Evolutionary conservation across 1,139 yeast species (phyloP), one percentile per base, ranked within the genome.

Genomic region (Blastobotrys malaysiensis): DNA sequence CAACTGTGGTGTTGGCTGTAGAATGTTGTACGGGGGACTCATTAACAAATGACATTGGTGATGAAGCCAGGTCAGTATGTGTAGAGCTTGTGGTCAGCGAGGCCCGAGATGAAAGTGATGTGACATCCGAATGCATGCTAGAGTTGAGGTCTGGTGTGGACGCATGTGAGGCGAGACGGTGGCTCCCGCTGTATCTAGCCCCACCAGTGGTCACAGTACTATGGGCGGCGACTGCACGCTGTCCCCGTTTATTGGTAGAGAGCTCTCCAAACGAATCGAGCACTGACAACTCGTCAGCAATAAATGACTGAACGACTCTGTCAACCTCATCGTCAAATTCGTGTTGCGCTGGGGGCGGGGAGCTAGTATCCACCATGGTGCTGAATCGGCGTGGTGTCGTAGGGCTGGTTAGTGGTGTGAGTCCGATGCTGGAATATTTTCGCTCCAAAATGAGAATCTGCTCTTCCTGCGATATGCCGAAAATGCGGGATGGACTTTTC

Each of bases 271-370:
- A 62, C 9, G 57, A 55, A 52, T 63, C 65, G 43, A 63, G 55
- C 26, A 59, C 50, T n/a, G 63, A 50, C 24, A 63, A 59, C 46
- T 63, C 65, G 39, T 60, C 57, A 21, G 56, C 57, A 21, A 62
- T 59, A 44, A 63, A 63, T 16, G 62, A 58, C 51, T 58, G 57
- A 46, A 63, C 61, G 26, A 61, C 61, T 46, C 61, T 59, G 36
- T 63, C 65, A 14, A 62, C 61, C 11, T 62, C 53, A 36, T 59
- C 14, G 49, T 44, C 22, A 16, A 13, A 31, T 16, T 31, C 39
- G n/a, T n/a, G n/a, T n/a, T 31, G 39, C 11, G 16, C 39, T 31
- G 39, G 39, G 13, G 31, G 31, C 39, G 39, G n/a, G n/a, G n/a
- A 31, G 39, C 16, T 31, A 13, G 39, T 31, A 16, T 31, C 39